phyloP scores from a whole-genome alignment of 495 filamentous ascomycete species.

The Tuber aestivum region DNA sequence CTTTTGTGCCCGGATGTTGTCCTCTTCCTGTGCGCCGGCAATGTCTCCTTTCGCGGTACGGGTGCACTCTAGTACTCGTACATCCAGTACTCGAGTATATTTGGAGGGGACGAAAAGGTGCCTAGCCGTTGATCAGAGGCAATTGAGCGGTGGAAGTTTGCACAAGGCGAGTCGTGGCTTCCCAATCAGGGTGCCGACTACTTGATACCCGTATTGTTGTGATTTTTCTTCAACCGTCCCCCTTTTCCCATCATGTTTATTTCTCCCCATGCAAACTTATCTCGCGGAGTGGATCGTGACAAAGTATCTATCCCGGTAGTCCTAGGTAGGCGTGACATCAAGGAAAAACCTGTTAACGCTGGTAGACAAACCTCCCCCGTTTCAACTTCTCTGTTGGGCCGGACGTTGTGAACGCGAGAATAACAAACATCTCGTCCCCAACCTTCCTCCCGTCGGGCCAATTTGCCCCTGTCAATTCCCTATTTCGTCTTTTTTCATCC shows the following conservation, averaged over 20 bases:
- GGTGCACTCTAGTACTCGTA: too few species aligned
- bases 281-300: background rate
- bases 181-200: background rate
- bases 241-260: background rate
- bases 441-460: slow-evolving; percentile 19
- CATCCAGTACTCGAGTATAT: slow-evolving; percentile 2
- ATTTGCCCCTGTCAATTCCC: slow-evolving; percentile 32
- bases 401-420: slow-evolving; percentile 14
- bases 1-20: background rate
- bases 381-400: background rate
- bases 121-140: slow-evolving; percentile 31
- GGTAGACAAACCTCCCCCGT: background rate
- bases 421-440: slow-evolving; percentile 32
- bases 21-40: background rate
- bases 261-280: background rate
- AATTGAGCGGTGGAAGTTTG: slow-evolving; percentile 19
- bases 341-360: background rate
- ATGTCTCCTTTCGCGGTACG: slow-evolving; percentile 1
- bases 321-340: background rate
- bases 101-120: slow-evolving; percentile 9
- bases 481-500: slow-evolving; percentile 34
- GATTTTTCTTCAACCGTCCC: background rate
- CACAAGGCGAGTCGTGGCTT: background rate
- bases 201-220: background rate
- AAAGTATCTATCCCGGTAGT: background rate